Conservation (phyloP, 139 green algal genomes). For the Coelastrella sp. region DNA sequence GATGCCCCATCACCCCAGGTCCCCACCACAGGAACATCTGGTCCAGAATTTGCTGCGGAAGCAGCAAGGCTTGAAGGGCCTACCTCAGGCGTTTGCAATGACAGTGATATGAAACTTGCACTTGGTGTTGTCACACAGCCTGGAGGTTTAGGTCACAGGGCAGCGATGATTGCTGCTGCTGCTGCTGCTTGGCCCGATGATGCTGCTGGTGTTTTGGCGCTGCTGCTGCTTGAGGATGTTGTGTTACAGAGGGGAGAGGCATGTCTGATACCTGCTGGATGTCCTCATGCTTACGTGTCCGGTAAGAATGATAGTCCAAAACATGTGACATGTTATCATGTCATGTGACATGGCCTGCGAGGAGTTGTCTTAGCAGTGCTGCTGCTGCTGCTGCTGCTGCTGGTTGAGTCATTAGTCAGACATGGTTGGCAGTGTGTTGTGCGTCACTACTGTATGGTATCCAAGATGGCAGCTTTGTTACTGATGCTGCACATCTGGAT, state of each 20-base stretch:
- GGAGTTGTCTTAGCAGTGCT: too few relatives aligned
- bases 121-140: neutral
- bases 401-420: too few relatives aligned
- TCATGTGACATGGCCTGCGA: neutral
- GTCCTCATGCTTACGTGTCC: slow-evolving; percentile 29
- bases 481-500: too few relatives aligned
- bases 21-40: slow-evolving; percentile 8
- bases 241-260: slow-evolving; percentile 22
- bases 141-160: neutral
- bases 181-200: slow-evolving; percentile 28
- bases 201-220: slow-evolving; percentile 1
- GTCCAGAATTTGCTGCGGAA: neutral
- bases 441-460: too few relatives aligned
- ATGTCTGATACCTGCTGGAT: slow-evolving; percentile 14
- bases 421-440: too few relatives aligned
- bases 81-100: neutral
- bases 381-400: too few relatives aligned
- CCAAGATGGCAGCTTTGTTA: too few relatives aligned
- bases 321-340: neutral
- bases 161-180: slow-evolving; percentile 4
- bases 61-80: neutral
- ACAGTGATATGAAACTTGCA: neutral
- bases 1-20: neutral
- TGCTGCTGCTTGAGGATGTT: slow-evolving; percentile 34
- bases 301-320: too few relatives aligned